phyloP scores from a whole-genome alignment of 345 rosid species.

The Citrus trifoliata region DNA sequence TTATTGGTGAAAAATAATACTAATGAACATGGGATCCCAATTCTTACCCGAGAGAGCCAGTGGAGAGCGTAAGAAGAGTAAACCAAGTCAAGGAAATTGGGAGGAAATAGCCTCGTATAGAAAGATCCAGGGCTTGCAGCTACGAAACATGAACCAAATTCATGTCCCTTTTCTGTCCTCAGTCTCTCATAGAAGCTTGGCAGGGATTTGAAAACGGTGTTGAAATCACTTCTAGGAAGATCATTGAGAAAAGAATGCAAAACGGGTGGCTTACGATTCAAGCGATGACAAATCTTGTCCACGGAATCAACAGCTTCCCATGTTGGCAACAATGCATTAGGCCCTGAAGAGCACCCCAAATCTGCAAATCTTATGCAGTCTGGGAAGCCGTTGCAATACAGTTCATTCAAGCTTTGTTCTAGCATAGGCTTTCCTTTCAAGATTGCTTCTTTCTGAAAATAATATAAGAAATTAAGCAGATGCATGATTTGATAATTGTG shows the following conservation, averaged over 20 bases:
- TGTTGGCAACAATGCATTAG: neutral
- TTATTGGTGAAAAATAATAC: too few relatives aligned
- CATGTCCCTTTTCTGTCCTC: neutral
- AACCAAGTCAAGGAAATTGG: conserved; percentile 18
- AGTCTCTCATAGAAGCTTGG: conserved; percentile 15
- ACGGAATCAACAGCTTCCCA: neutral
- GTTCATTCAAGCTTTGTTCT: neutral
- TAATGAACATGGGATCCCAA: too few relatives aligned
- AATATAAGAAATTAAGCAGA: neutral
- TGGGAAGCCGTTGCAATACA: neutral
- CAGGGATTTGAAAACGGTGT: conserved; percentile 12
- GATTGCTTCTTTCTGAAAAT: neutral
- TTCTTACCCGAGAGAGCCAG: conserved; percentile 12
- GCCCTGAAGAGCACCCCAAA: conserved; percentile 5
- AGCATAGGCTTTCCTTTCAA: neutral
- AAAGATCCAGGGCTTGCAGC: conserved; percentile 22
- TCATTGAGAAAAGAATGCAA: conserved; percentile 19
- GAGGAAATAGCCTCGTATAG: conserved; percentile 23
- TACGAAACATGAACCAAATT: conserved; percentile 3
- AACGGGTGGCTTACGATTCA: neutral
- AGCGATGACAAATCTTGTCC: neutral
- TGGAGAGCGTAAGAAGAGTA: conserved; percentile 25
- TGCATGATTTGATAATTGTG: neutral
- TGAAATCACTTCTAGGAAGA: conserved; percentile 26
- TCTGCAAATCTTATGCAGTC: conserved; percentile 13